A percentile compares a stretch with the other conserved stretches of the same genome.
Conservation (phyloP, 2,329 filamentous ascomycete species). For the Aspergillus japonicus region DNA sequence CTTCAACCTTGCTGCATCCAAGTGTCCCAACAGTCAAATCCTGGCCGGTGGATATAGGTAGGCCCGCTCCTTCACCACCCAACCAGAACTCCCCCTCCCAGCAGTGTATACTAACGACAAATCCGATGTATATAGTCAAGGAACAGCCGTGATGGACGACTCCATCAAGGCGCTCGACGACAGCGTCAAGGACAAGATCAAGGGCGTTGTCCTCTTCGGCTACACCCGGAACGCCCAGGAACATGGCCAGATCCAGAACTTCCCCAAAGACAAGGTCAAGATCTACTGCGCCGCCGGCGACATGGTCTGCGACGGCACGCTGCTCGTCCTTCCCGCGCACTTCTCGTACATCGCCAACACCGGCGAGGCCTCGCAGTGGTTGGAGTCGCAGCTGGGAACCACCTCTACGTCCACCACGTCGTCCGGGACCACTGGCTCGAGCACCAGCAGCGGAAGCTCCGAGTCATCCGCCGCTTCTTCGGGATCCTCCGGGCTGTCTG, state of each 20-base stretch:
- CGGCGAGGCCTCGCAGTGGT: slow-evolving; percentile 27
- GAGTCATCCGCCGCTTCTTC: not conserved
- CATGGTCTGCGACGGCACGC: slow-evolving; percentile 49
- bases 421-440: not conserved
- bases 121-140: slow-evolving; percentile 28
- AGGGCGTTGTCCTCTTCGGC: slow-evolving; percentile 43
- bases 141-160: slow-evolving; percentile 46
- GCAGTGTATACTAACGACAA: not conserved
- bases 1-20: slow-evolving; percentile 42
- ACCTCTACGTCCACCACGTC: not conserved
- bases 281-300: slow-evolving; percentile 52
- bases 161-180: slow-evolving; percentile 38
- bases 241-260: slow-evolving; percentile 40
- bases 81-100: no score
- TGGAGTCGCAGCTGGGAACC: slow-evolving; percentile 21
- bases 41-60: slow-evolving; percentile 47
- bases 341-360: slow-evolving; percentile 38
- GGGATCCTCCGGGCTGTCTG: not conserved
- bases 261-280: slow-evolving; percentile 45
- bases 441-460: not conserved
- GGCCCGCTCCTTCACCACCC: not conserved
- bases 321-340: slow-evolving; percentile 42
- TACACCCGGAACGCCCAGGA: slow-evolving; percentile 46
- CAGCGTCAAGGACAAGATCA: slow-evolving; percentile 32
- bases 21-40: slow-evolving; percentile 48